Base-by-base conservation (phyloP, 441 rosid genomes). In the Jatropha multifida region DNA sequence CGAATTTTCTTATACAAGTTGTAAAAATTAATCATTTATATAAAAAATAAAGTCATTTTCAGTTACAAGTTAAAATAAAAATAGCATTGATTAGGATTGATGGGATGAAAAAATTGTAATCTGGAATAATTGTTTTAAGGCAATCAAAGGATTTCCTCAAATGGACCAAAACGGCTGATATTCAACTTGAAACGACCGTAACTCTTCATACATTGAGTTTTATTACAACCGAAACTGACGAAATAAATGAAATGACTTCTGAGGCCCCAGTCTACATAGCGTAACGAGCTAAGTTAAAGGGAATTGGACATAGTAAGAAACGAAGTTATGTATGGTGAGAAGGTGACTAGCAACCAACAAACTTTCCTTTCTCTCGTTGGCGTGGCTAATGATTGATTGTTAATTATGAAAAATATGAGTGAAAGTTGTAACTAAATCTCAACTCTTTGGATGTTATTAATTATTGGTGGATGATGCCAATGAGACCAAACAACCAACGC, bases 281-380 rank as follows among this genome's bases (percentile, higher is more conserved):
- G 48, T 40, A 63, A 38, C 38, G 17, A 65, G 42, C 27, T 41
- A 65, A 32, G 27, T 10, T 62, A 18, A 63, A 63, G 44, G 7
- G 4, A 63, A 20, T 44, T 44, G 52, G 27, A 41, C 0, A 67
- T 26, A 14, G 20, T 68, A 49, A 74, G 6, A 23, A n/a, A 51
- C 37, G 14, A 4, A 40, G 5, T 42, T 38, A 9, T 26, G 74
- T 74, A 55, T 65, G 78, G 80, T 74, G 65, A 41, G 85, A 76
- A 76, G 78, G 11, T 79, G 85, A 82, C 79, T 38, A 27, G 62
- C 76, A 70, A 79, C 75, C 82, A 44, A 54, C 40, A 68, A 62
- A 20, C 49, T 37, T 65, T 32, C 44, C 12, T 62, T 64, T 74
- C 72, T 75, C 32, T 49, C 37, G 17, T 72, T 61, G 81, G 32